Evolutionary conservation across 1,284 basidiomycete species (phyloP), one percentile per base, ranked within the genome.

Genomic region (Leccinum pachyderme): DNA sequence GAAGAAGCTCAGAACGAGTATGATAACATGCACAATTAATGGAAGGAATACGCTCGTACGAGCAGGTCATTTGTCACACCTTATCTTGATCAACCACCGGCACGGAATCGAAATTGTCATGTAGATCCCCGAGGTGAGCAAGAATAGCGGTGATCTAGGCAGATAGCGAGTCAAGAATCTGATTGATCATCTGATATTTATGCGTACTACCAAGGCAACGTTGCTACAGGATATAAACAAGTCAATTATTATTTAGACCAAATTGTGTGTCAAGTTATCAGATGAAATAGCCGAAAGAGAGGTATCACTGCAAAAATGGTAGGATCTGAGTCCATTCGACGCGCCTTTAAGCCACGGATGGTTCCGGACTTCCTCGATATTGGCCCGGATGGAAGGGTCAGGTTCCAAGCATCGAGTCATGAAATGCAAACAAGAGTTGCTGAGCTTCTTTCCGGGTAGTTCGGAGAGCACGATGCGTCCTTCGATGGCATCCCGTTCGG

Each of bases 351-450:
- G 72, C 92, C 93, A 95, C n/a, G 76, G 77, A 73, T 95, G 91
- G 12, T 71, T 72, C 53, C 82, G 79, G n/a, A 96, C 80, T 71
- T 93, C 81, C 29, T 74, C 73, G 54, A 96, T 89, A 39, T 81
- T 85, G 8, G 85, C 83, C 45, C 93, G 76, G 31, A 76, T 73
- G 43, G 77, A 73, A 1, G 89, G 87, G 61, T 94, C 81, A 6
- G 85, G 83, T 59, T 89, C 82, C 56, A 96, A 74, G 65, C 93
- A 95, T 55, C 79, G 76, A 45, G 76, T 73, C 78, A 96, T 83
- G 59, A 95, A 75, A 61, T 84, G 78, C 65, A 83, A 69, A 53
- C 78, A 78, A 7, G 65, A 63, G 28, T 68, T 65, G 15, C 79
- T 77, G 15, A 80, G 63, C 47, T 63, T 66, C 48, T 53, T 61